phyloP scores from a whole-genome alignment of 371 early-diverging fungal species.

The Mortierella sp. region DNA sequence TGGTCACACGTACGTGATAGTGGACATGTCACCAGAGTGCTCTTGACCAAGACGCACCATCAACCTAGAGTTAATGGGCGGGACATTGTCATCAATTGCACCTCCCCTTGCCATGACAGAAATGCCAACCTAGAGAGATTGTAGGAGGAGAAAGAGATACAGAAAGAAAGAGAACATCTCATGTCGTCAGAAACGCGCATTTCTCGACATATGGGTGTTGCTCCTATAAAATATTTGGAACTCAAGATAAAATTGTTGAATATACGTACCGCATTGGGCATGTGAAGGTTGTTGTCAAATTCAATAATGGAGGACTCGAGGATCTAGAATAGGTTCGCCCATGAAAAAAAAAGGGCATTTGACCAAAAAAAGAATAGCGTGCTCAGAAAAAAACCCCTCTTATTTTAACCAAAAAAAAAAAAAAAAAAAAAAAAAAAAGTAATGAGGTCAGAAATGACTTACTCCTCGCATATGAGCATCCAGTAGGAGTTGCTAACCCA shows the following conservation, averaged over 20 bases:
- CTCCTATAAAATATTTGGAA: too few relatives aligned
- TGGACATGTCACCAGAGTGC: conserved; percentile 55
- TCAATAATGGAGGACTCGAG: conserved; percentile 76
- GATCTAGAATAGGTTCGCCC: conserved; percentile 54
- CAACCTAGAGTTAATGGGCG: conserved; percentile 72
- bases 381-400: too few relatives aligned
- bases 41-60: conserved; percentile 71
- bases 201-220: too few relatives aligned
- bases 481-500: conserved; percentile 66
- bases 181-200: too few relatives aligned
- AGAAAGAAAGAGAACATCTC: not conserved
- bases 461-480: conserved; percentile 72
- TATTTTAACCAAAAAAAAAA: conserved; percentile 9
- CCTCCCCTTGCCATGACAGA: conserved; percentile 71
- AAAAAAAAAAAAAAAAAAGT: conserved; percentile 7
- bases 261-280: conserved; percentile 70
- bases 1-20: conserved; percentile 43
- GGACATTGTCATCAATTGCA: conserved; percentile 75
- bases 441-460: conserved; percentile 22
- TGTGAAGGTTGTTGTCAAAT: conserved; percentile 75
- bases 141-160: too few relatives aligned
- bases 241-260: too few relatives aligned
- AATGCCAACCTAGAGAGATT: conserved; percentile 61
- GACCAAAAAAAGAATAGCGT: too few relatives aligned
- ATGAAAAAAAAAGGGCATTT: too few relatives aligned